phyloP scores from a whole-genome alignment of 345 rosid species.

The Populus alba region DNA sequence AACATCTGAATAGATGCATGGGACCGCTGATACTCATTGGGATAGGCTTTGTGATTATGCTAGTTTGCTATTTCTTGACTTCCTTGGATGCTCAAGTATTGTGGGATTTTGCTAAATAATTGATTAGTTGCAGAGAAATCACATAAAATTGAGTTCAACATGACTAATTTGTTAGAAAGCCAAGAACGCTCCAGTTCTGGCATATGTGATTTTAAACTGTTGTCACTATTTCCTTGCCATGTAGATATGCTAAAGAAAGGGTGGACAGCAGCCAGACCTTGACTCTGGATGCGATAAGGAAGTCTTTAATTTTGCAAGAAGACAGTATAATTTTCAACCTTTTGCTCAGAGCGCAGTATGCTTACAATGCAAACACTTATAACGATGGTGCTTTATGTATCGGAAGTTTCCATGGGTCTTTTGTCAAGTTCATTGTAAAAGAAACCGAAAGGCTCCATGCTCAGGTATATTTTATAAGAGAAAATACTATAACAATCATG shows the following conservation, averaged over 20 bases:
- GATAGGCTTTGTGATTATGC: background rate
- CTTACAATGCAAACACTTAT: conserved; percentile 70
- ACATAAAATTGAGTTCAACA: background rate
- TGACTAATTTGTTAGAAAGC: background rate
- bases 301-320: conserved; percentile 71
- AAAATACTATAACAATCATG: background rate
- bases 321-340: conserved; percentile 71
- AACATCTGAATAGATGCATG: background rate
- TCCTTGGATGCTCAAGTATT: background rate
- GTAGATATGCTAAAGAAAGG: conserved; percentile 47
- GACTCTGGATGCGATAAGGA: conserved; percentile 65
- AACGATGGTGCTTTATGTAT: conserved; percentile 55
- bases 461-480: conserved; percentile 35
- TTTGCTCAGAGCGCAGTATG: conserved; percentile 68
- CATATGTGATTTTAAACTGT: background rate
- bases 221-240: conserved; percentile 2
- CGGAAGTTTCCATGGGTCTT: conserved; percentile 71
- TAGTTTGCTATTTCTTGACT: no score
- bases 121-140: background rate
- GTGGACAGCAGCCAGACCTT: conserved; percentile 66
- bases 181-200: no score
- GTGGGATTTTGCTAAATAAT: background rate
- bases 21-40: background rate
- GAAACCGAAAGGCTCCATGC: conserved; percentile 84
- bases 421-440: conserved; percentile 68